Conservation (phyloP, 2,329 filamentous ascomycete genomes). For the Fusarium newnesense region DNA sequence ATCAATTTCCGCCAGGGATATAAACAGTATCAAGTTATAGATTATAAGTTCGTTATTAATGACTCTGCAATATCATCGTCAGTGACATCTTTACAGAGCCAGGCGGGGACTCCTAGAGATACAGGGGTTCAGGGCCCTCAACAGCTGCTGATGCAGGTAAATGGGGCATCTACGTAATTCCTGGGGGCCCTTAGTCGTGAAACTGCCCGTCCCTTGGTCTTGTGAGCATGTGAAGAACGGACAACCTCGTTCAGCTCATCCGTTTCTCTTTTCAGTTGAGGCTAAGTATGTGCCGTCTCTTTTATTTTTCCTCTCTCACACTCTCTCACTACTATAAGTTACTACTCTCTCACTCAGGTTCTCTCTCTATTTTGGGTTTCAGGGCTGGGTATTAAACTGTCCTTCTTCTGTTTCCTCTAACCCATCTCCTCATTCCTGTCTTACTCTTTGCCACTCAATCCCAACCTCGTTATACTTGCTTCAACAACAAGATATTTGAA, state of each 20-base stretch:
- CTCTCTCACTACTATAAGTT: neutral
- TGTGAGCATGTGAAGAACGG: conserved; percentile 40
- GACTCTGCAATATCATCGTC: neutral
- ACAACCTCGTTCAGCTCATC: neutral
- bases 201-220: conserved; percentile 19
- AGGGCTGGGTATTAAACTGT: conserved; percentile 6
- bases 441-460: conserved; percentile 1
- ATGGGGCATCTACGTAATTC: conserved; percentile 35
- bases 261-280: neutral
- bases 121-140: conserved; percentile 21
- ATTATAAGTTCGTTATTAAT: neutral
- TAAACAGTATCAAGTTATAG: neutral
- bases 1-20: neutral
- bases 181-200: conserved; percentile 23
- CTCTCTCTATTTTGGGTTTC: conserved; percentile 6
- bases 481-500: neutral
- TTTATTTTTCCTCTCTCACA: neutral
- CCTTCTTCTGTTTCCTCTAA: conserved; percentile 8
- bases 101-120: conserved; percentile 17
- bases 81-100: neutral
- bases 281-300: neutral
- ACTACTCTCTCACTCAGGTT: neutral
- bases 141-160: conserved; percentile 21
- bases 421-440: neutral
- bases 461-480: neutral